Evolutionary conservation across 1,284 basidiomycete genomes (phyloP).

Genomic region (Pyrrhoderma noxium): DNA sequence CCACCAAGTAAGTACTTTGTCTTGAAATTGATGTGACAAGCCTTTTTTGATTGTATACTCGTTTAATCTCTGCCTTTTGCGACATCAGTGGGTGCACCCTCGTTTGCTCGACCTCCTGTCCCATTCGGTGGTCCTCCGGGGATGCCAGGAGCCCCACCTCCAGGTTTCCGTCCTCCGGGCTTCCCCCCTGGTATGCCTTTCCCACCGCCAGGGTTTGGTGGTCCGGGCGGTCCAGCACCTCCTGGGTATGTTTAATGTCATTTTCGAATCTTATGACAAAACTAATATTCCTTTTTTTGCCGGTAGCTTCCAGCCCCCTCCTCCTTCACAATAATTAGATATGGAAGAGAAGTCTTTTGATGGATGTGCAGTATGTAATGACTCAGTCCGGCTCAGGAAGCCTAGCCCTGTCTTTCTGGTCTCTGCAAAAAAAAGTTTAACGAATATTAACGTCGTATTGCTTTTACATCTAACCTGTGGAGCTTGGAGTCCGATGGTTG

Average conservation of each 20-base stretch:
- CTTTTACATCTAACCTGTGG: too few relatives aligned
- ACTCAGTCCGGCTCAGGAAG: background rate
- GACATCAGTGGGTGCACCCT: slow-evolving; percentile 52
- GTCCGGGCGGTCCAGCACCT: slow-evolving; percentile 48
- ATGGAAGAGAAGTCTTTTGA: background rate
- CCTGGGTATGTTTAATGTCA: slow-evolving; percentile 60
- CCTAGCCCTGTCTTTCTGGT: slow-evolving; percentile 27
- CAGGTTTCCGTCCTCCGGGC: slow-evolving; percentile 78
- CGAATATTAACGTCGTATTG: too few relatives aligned
- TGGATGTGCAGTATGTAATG: background rate
- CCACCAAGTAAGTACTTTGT: slow-evolving; percentile 64
- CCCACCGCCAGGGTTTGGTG: slow-evolving; percentile 67
- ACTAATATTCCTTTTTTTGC: background rate
- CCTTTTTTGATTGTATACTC: background rate
- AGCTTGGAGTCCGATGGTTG: too few relatives aligned
- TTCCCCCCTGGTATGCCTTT: slow-evolving; percentile 59
- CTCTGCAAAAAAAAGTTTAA: slow-evolving; percentile 20
- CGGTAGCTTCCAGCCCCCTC: slow-evolving; percentile 34
- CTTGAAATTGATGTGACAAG: slow-evolving; percentile 16
- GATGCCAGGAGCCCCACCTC: slow-evolving; percentile 59
- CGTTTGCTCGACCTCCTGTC: slow-evolving; percentile 76
- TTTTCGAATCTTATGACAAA: slow-evolving; percentile 28
- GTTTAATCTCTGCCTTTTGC: slow-evolving; percentile 16
- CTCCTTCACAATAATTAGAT: slow-evolving; percentile 30
- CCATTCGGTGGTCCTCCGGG: slow-evolving; percentile 77